Conservation (phyloP, 2,329 filamentous ascomycete species). For the Coleophoma crateriformis region DNA sequence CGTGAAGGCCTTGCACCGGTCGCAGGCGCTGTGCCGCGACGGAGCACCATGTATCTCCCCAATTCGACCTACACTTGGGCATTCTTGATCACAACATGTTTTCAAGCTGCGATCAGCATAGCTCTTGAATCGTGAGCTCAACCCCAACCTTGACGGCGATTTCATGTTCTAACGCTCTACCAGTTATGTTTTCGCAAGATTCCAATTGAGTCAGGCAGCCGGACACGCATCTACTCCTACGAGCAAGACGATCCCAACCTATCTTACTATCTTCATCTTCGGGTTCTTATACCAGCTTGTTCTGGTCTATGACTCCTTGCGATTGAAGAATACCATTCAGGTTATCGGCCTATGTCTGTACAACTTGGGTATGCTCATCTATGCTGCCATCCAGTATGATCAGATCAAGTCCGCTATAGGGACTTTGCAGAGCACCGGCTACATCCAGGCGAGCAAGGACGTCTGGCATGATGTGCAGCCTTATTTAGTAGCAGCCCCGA, state of each 20-base stretch:
- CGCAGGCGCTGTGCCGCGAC: constrained; percentile 19
- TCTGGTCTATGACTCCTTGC: constrained; percentile 87
- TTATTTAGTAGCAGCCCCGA: constrained; percentile 79
- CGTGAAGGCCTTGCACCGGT: constrained; percentile 22
- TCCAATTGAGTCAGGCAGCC: constrained; percentile 58
- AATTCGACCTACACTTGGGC: constrained; percentile 83
- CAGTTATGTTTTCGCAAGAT: constrained; percentile 82
- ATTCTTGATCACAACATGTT: constrained; percentile 68
- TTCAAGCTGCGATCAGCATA: constrained; percentile 77
- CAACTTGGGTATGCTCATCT: constrained; percentile 87
- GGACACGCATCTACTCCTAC: constrained; percentile 47
- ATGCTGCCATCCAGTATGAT: constrained; percentile 87
- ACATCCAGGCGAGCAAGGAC: constrained; percentile 24
- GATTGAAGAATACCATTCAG: constrained; percentile 97
- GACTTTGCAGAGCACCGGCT: constrained; percentile 37
- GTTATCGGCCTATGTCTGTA: constrained; percentile 91
- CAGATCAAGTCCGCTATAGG: constrained; percentile 75
- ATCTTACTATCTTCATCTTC: constrained; percentile 94
- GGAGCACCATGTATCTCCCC: constrained; percentile 65
- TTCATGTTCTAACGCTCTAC: constrained; percentile 3
- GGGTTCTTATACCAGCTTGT: constrained; percentile 90
- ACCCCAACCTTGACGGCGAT: constrained; percentile 11
- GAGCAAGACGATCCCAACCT: constrained; percentile 79
- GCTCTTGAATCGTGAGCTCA: constrained; percentile 76
- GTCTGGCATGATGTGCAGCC: constrained; percentile 69